These are phyloP conservation scores for Lepidium sativum DNA, from an alignment of 345 rosid genomes.

Conservation along the genomic window DNA sequence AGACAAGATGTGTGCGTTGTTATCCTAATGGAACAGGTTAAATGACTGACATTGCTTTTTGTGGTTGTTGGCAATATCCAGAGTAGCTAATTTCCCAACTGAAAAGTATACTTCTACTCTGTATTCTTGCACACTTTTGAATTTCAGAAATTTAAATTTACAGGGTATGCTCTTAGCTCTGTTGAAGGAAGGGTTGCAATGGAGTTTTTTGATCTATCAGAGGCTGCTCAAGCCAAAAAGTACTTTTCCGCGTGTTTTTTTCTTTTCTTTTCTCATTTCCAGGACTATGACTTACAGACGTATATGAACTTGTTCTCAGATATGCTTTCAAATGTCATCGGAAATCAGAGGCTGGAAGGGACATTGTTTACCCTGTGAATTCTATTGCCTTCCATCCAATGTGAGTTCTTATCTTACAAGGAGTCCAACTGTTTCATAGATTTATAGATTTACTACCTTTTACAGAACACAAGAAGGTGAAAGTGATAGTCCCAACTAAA, in stretches of 20 bases:
- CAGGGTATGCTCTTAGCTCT: slow-evolving; percentile 99
- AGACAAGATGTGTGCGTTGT: slow-evolving; percentile 91
- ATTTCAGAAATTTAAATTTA: slow-evolving; percentile 14
- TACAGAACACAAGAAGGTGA: not conserved
- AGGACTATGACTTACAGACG: not conserved
- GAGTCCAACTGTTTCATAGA: not conserved
- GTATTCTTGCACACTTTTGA: not conserved
- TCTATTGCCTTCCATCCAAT: slow-evolving; percentile 97
- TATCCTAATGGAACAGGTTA: slow-evolving; percentile 98
- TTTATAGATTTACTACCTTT: not conserved
- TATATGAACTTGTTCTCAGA: slow-evolving; percentile 35
- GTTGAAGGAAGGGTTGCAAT: slow-evolving; percentile 98
- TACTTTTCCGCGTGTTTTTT: slow-evolving; percentile 21
- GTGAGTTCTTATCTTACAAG: slow-evolving; percentile 46
- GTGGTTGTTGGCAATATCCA: not conserved
- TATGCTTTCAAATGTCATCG: slow-evolving; percentile 99
- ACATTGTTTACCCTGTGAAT: slow-evolving; percentile 91
- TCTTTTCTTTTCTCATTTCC: not conserved
- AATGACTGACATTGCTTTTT: not conserved
- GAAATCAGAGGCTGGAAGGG: slow-evolving; percentile 94
- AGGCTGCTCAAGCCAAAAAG: slow-evolving; percentile 97
- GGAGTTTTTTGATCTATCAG: slow-evolving; percentile 96
- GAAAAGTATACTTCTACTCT: not conserved
- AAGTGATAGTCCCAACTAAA: not conserved
- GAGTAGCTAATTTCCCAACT: not conserved